Conservation (phyloP, 768 basidiomycete genomes). For the Psilocybe cyanescens region DNA sequence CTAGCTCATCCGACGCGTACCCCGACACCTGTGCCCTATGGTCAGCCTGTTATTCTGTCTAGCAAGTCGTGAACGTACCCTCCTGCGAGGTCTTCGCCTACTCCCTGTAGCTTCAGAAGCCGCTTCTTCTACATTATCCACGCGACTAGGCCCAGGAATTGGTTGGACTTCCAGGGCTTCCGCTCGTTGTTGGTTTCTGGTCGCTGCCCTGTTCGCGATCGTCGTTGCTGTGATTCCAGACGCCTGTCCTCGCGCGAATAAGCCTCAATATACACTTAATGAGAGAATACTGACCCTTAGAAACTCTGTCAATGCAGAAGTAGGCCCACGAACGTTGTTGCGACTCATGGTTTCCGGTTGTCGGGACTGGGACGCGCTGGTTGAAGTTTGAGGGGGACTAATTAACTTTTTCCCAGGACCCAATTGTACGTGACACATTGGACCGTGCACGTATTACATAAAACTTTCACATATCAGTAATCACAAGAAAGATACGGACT, state of each 20-base stretch:
- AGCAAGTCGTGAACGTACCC: slow-evolving; percentile 19
- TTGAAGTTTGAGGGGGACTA: background rate
- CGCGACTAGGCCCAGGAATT: slow-evolving; percentile 49
- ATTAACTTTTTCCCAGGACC: background rate
- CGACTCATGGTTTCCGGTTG: slow-evolving; percentile 15
- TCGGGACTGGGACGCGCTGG: background rate
- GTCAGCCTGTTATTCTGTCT: background rate
- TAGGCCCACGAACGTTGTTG: slow-evolving; percentile 77
- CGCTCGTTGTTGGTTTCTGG: slow-evolving; percentile 25
- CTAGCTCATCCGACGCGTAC: slow-evolving; percentile 78
- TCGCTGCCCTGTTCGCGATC: slow-evolving; percentile 43
- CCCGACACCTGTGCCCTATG: slow-evolving; percentile 33
- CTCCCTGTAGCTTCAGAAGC: slow-evolving; percentile 11
- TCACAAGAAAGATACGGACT: too few species aligned
- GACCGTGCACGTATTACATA: too few species aligned
- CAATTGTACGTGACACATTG: background rate
- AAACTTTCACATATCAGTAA: too few species aligned
- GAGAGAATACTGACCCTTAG: slow-evolving; percentile 53
- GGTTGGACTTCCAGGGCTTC: slow-evolving; percentile 32
- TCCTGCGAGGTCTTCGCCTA: slow-evolving; percentile 20
- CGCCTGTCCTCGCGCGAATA: slow-evolving; percentile 33
- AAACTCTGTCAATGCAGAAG: slow-evolving; percentile 84
- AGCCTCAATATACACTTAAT: background rate
- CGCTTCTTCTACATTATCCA: slow-evolving; percentile 3
- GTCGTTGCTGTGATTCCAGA: slow-evolving; percentile 52